Percentiles rank a stretch among this genome's conserved stretches.
phyloP scores from a whole-genome alignment of 345 rosid genomes.

The Camelina neglecta region DNA sequence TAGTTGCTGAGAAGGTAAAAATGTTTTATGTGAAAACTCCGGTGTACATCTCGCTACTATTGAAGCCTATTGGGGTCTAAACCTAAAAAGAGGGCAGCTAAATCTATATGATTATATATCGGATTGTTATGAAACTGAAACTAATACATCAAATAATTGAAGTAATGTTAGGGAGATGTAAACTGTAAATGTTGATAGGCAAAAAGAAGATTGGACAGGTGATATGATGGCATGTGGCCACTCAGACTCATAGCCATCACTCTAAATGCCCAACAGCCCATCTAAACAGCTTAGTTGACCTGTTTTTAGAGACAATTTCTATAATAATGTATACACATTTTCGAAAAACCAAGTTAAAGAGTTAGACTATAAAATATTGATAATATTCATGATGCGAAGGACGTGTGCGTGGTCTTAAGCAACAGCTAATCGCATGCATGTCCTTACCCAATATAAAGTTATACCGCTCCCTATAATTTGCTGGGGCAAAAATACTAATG shows the following conservation, averaged over 20 bases:
- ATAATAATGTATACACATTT: conserved; percentile 14
- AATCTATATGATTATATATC: not conserved
- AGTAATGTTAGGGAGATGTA: not conserved
- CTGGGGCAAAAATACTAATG: not conserved
- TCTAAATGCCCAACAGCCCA: conserved; percentile 14
- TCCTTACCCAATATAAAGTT: not conserved
- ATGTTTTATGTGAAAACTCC: not conserved
- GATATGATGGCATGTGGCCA: conserved; percentile 27
- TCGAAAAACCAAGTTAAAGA: not conserved
- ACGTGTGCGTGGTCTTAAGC: conserved; percentile 28
- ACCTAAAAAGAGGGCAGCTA: conserved; percentile 4
- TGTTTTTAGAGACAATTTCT: conserved; percentile 13
- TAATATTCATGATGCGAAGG: conserved; percentile 11
- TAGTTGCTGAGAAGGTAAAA: not conserved
- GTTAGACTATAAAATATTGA: conserved; percentile 12
- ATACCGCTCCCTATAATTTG: not conserved
- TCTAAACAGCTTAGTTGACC: conserved; percentile 22
- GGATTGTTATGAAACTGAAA: conserved; percentile 10
- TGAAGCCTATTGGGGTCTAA: conserved; percentile 11
- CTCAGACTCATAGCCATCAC: conserved; percentile 25
- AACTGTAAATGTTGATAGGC: conserved; percentile 27
- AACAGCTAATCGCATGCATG: conserved; percentile 18
- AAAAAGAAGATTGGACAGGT: conserved; percentile 26
- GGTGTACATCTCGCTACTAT: too few species aligned
- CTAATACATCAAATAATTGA: conserved; percentile 16